Percentiles rank a stretch among this genome's conserved stretches.
These are phyloP conservation scores for Hypoxylon sp. DNA, from an alignment of 2,329 filamentous ascomycete species.

Conservation along the genomic window DNA sequence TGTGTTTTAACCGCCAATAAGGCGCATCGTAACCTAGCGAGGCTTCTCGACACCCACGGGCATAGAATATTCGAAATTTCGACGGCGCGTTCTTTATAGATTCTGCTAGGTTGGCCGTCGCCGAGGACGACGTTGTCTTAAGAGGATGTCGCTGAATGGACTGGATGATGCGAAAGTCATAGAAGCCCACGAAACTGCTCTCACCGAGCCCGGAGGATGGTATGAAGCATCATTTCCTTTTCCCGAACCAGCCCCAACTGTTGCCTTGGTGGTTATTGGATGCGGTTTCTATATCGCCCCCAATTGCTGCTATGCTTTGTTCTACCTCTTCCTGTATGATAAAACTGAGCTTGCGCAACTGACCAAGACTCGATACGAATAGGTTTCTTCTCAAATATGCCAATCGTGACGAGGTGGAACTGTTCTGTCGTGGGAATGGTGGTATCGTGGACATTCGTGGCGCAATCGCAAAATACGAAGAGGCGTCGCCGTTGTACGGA, in stretches of 20 bases:
- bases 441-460: constrained; percentile 86
- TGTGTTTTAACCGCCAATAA: constrained; percentile 30
- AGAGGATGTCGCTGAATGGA: constrained; percentile 91
- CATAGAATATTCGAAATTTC: constrained; percentile 12
- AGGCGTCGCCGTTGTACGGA: constrained; percentile 88
- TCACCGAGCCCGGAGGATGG: constrained; percentile 92
- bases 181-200: constrained; percentile 83
- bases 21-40: constrained; percentile 18
- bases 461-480: constrained; percentile 79
- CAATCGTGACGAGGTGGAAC: constrained; percentile 84
- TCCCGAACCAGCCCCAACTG: neutral
- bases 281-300: constrained; percentile 4
- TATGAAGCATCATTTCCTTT: constrained; percentile 58
- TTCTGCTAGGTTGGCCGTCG: constrained; percentile 26
- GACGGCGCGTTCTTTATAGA: constrained; percentile 8
- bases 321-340: constrained; percentile 1
- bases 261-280: too few relatives aligned
- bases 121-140: constrained; percentile 26
- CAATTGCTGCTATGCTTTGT: constrained; percentile 20
- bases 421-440: constrained; percentile 79
- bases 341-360: constrained; percentile 31
- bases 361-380: constrained; percentile 34
- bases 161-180: constrained; percentile 82
- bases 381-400: constrained; percentile 97
- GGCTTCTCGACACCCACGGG: constrained; percentile 13